Evolutionary conservation across 129 eudicot genomes (phyloP).

Genomic region (Calendula officinalis): DNA sequence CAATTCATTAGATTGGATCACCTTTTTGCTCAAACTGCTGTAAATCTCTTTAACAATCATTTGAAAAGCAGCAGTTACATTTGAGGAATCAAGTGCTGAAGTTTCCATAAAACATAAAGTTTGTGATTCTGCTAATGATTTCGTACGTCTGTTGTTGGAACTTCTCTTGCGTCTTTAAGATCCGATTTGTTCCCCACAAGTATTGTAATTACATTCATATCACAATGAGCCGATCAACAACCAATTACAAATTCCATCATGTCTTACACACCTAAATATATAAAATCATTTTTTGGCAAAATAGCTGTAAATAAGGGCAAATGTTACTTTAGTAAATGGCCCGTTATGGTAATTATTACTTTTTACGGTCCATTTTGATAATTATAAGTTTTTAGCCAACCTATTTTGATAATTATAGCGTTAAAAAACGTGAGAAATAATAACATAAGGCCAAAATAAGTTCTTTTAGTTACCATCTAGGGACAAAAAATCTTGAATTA

Average conservation of each 20-base stretch:
- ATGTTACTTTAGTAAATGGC: no score
- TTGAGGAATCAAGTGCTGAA: constrained; percentile 84
- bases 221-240: constrained; percentile 65
- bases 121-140: constrained; percentile 64
- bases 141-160: constrained; percentile 68
- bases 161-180: constrained; percentile 81
- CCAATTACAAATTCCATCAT: not conserved
- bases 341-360: no score
- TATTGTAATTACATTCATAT: constrained; percentile 89
- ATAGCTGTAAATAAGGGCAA: no score
- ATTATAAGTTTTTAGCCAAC: no score
- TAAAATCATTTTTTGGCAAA: not conserved
- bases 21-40: constrained; percentile 73
- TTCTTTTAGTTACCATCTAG: no score
- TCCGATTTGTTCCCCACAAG: constrained; percentile 86
- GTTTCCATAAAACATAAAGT: constrained; percentile 83
- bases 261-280: not conserved
- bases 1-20: constrained; percentile 81
- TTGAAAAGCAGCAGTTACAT: constrained; percentile 74
- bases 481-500: no score
- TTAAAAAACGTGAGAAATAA: no score
- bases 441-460: no score
- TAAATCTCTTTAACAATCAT: constrained; percentile 77
- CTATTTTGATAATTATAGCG: no score
- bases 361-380: no score